Conservation (phyloP, 345 rosid species). For the Eucalyptus virginea region DNA sequence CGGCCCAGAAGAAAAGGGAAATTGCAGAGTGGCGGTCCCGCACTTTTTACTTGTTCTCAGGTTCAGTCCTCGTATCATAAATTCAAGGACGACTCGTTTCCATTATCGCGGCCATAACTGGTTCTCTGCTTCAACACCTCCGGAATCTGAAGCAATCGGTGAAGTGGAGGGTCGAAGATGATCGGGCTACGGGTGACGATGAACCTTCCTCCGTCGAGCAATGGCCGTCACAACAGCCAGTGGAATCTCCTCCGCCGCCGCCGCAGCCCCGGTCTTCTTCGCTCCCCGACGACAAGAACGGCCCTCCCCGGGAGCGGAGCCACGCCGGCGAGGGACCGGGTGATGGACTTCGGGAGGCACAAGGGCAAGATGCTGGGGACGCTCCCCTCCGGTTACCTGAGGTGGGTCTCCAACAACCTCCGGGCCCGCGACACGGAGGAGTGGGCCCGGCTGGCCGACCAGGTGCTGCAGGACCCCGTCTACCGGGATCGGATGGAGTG, state of each 20-base stretch:
- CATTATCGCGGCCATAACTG: not conserved
- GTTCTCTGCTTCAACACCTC: not conserved
- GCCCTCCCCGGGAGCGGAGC: not conserved
- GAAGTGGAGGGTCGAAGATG: not conserved
- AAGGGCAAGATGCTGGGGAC: conserved; percentile 80
- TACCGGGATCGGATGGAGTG: conserved; percentile 73
- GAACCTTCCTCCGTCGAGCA: not conserved
- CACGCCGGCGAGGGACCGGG: conserved; percentile 30
- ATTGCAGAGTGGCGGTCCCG: not conserved
- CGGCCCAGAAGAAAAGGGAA: not conserved
- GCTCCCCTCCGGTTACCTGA: conserved; percentile 64
- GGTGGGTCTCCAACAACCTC: conserved; percentile 68
- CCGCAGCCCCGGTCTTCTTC: not conserved
- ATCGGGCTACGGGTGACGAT: not conserved
- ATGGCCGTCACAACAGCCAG: not conserved
- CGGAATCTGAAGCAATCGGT: not conserved
- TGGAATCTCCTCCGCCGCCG: not conserved
- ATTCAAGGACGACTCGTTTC: not conserved
- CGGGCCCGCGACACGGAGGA: conserved; percentile 44
- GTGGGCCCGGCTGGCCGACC: conserved; percentile 73
- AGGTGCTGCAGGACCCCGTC: conserved; percentile 54
- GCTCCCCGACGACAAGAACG: not conserved
- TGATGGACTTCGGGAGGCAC: conserved; percentile 70
- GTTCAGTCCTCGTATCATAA: not conserved
- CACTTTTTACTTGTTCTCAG: not conserved